A percentile compares a stretch with the other conserved stretches of the same genome.
Conservation (phyloP, 768 basidiomycete genomes). For the Mycena venus region DNA sequence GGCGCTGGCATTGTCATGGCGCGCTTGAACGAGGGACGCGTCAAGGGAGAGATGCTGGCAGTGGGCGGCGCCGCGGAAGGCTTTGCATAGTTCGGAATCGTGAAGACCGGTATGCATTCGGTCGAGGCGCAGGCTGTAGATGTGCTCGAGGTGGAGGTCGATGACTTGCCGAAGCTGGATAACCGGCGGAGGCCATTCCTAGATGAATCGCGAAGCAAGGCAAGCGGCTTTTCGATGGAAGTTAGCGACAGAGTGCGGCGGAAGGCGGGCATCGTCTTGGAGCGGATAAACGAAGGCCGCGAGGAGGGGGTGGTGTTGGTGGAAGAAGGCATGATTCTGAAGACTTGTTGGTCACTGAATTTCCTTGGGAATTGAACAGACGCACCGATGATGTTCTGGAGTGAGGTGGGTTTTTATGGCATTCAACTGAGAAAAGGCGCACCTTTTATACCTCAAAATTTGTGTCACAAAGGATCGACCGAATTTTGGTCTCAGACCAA, state of each 20-base stretch:
- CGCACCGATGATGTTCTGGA: not conserved
- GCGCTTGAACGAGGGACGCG: slow-evolving; percentile 2
- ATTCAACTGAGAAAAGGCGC: not conserved
- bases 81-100: slow-evolving; percentile 5
- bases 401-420: not conserved
- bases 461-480: not conserved
- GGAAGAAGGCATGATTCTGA: not conserved
- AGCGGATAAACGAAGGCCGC: slow-evolving; percentile 2
- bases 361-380: not conserved
- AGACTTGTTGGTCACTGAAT: not conserved
- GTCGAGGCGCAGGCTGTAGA: not conserved
- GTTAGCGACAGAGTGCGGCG: not conserved
- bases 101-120: slow-evolving; percentile 18
- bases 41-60: slow-evolving; percentile 6
- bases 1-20: slow-evolving; percentile 16
- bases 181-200: slow-evolving; percentile 9
- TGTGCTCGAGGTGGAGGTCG: not conserved
- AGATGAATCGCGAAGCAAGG: not conserved
- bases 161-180: not conserved
- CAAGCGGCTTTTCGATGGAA: slow-evolving; percentile 2
- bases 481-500: slow-evolving; percentile 11
- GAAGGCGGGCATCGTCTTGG: slow-evolving; percentile 21
- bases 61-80: not conserved
- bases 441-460: slow-evolving; percentile 19
- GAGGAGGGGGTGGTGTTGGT: not conserved